Evolutionary conservation across 1,284 basidiomycete species (phyloP), one percentile per base, ranked within the genome.

Genomic region (Sporisorium graminicola): DNA sequence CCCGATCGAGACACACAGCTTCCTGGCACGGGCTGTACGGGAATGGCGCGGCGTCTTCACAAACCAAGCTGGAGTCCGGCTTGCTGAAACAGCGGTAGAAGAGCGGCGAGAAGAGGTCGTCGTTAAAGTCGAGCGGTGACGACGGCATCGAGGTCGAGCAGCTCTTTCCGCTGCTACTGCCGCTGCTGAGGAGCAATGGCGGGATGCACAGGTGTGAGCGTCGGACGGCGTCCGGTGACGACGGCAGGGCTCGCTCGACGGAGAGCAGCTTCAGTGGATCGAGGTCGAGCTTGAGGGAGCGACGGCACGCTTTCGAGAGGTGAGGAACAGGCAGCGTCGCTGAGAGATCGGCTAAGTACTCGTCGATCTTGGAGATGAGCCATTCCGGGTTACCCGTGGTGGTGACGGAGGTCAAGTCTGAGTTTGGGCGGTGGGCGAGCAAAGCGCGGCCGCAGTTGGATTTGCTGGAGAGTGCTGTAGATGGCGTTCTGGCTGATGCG

Each of bases 341-440:
- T 4, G 63, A 35, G 13, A 74, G 61, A 7, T 60, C 58, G 3
- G 68, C 59, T 6, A 76, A 57, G 44, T 66, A 76, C 29, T 76
- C 63, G 55, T 76, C 68, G 50, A 76, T 76, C 58, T 67, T 47
- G 35, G 54, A 31, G n/a, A 74, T 63, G 47, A 74, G 29, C 49
- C 61, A 54, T 37, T 65, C 54, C 10, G 63, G 18, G 16, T 43
- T 31, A n/a, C n/a, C n/a, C n/a, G n/a, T n/a, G 24, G 24, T n/a
- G 12, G 8, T 51, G 12, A n/a, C 13, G 5, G 22, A 22, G 14
- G 46, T 3, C 35, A 13, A 12, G 35, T 37, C 35, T 31, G 33
- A 14, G 27, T 31, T 12, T 5, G 40, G 31, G 14, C 22, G 27
- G 26, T 35, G 2, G 29, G 33, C 46, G 37, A 18, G n/a, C n/a